Evolutionary conservation across 768 basidiomycete genomes (phyloP).

Genomic region (Boletus coccyginus): DNA sequence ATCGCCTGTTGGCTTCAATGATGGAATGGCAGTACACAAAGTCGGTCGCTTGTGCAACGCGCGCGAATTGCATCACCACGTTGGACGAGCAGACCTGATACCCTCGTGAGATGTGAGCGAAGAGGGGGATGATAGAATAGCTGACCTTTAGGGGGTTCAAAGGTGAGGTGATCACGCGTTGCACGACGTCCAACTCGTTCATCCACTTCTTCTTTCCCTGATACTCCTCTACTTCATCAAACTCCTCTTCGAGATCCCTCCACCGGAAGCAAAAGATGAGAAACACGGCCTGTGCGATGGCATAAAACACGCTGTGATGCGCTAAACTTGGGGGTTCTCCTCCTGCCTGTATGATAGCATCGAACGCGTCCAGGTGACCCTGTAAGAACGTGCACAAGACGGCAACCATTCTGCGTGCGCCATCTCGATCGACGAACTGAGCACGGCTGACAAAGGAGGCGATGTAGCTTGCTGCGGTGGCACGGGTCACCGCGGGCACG

Average conservation of each 20-base stretch:
- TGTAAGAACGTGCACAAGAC: conserved; percentile 87
- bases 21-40: conserved; percentile 95
- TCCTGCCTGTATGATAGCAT: conserved; percentile 44
- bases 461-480: conserved; percentile 92
- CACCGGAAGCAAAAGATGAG: conserved; percentile 98
- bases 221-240: conserved; percentile 55
- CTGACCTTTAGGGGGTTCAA: conserved; percentile 79
- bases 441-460: conserved; percentile 91
- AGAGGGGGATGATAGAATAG: background rate
- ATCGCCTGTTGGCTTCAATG: conserved; percentile 82
- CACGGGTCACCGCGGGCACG: conserved; percentile 73
- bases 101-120: background rate
- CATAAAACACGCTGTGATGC: conserved; percentile 82
- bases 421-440: conserved; percentile 73
- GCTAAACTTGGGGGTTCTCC: conserved; percentile 31
- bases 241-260: conserved; percentile 74
- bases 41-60: conserved; percentile 82
- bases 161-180: conserved; percentile 74
- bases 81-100: conserved; percentile 85
- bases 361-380: conserved; percentile 72
- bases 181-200: conserved; percentile 70
- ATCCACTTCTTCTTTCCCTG: conserved; percentile 74
- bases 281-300: conserved; percentile 87
- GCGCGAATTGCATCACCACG: conserved; percentile 93
- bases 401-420: conserved; percentile 67